Conservation (phyloP, 2,329 filamentous ascomycete species). For the Aureobasidium pullulans region DNA sequence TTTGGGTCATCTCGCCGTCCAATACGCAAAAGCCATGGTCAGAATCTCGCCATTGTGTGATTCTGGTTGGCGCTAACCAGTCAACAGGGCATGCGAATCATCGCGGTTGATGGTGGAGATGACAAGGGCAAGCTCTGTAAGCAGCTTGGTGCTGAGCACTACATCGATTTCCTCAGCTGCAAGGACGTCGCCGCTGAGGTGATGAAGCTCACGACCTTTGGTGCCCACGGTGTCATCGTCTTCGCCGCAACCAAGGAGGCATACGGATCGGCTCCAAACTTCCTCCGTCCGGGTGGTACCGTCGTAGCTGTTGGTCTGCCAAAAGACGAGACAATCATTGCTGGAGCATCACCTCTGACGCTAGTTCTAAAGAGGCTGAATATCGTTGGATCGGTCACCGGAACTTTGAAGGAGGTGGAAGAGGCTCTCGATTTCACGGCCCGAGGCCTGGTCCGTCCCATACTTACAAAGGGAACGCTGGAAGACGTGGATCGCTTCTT, state of each 20-base stretch:
- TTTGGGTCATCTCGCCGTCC: constrained; percentile 20
- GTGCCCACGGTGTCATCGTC: constrained; percentile 33
- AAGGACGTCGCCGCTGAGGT: constrained; percentile 31
- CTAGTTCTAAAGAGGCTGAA: constrained; percentile 36
- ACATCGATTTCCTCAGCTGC: constrained; percentile 30
- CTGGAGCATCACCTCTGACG: constrained; percentile 32
- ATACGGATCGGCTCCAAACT: constrained; percentile 27
- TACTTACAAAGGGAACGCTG: constrained; percentile 32
- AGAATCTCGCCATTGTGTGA: background rate
- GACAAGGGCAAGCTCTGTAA: constrained; percentile 32
- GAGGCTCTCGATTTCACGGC: constrained; percentile 40
- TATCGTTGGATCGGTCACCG: constrained; percentile 36
- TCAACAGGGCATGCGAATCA: constrained; percentile 27
- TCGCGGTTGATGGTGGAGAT: constrained; percentile 32
- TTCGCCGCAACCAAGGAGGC: constrained; percentile 31
- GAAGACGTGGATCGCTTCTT: constrained; percentile 34
- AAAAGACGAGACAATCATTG: constrained; percentile 26
- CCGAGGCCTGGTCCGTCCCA: constrained; percentile 34
- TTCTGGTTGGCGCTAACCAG: background rate
- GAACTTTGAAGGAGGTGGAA: constrained; percentile 39
- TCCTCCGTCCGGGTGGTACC: constrained; percentile 30
- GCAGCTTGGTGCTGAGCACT: constrained; percentile 31
- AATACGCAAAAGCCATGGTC: constrained; percentile 26
- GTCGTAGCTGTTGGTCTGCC: constrained; percentile 33
- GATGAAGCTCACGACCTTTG: constrained; percentile 29